Percentiles rank a stretch among this genome's conserved stretches.
These are phyloP conservation scores for Fusarium armeniacum DNA, from an alignment of 2,329 filamentous ascomycete species.

Conservation along the genomic window DNA sequence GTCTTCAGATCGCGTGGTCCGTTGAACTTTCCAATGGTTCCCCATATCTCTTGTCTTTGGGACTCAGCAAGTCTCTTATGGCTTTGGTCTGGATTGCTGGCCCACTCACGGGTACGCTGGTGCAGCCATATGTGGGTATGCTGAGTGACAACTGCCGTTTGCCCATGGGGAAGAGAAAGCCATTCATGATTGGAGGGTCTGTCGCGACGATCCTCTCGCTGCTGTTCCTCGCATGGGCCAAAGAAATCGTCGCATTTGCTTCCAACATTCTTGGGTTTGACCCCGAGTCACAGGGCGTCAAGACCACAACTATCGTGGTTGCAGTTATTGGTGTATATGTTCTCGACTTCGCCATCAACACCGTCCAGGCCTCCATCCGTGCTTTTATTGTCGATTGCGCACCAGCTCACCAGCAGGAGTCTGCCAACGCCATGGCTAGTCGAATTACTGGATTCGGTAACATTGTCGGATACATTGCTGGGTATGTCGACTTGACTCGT, in stretches of 20 bases:
- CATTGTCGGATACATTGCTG: constrained; percentile 89
- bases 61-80: constrained; percentile 85
- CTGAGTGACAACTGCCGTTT: constrained; percentile 82
- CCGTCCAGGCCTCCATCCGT: constrained; percentile 92
- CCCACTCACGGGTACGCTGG: constrained; percentile 81
- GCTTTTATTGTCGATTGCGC: constrained; percentile 95
- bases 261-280: constrained; percentile 79
- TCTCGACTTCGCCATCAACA: constrained; percentile 95
- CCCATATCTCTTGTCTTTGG: constrained; percentile 83
- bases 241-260: constrained; percentile 77
- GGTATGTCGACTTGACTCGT: constrained; percentile 83
- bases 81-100: constrained; percentile 89
- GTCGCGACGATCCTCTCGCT: constrained; percentile 76
- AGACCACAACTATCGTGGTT: constrained; percentile 77
- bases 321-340: constrained; percentile 91
- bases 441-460: constrained; percentile 89
- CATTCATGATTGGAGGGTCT: constrained; percentile 82
- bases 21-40: constrained; percentile 95
- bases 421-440: constrained; percentile 94
- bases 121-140: constrained; percentile 87
- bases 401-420: constrained; percentile 92
- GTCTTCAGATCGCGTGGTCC: constrained; percentile 94
- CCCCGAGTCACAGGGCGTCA: constrained; percentile 73
- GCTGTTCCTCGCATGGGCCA: constrained; percentile 79
- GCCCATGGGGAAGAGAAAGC: constrained; percentile 82